These are phyloP conservation scores for Phytophthora chlamydospora DNA, from an alignment of 352 stramenopile genomes.

Conservation along the genomic window DNA sequence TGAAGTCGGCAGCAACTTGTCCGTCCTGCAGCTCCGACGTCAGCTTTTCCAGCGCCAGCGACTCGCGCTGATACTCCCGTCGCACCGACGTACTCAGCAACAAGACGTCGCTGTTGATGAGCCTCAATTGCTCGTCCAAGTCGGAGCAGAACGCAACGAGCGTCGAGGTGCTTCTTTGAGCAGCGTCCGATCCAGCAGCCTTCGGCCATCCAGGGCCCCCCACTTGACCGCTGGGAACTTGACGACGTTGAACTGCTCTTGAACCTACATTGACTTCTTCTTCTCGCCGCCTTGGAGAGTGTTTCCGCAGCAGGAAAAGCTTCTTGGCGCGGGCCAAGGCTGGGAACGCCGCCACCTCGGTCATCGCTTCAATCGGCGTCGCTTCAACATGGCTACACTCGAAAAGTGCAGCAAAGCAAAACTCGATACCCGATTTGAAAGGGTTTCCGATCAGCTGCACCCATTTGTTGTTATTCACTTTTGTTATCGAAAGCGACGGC, in stretches of 20 bases:
- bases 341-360: conserved; percentile 24
- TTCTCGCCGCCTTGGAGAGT: not conserved
- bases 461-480: not conserved
- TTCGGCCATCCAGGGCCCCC: not conserved
- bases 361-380: conserved; percentile 8
- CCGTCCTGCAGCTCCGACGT: conserved; percentile 20
- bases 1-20: not conserved
- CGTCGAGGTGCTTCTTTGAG: conserved; percentile 4
- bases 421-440: not conserved
- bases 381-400: conserved; percentile 23
- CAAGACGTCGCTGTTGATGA: conserved; percentile 19
- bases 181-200: not conserved
- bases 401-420: no score
- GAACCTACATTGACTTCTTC: not conserved
- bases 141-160: conserved; percentile 26
- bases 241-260: not conserved
- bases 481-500: conserved; percentile 6
- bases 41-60: conserved; percentile 26
- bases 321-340: conserved; percentile 38
- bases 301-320: conserved; percentile 26
- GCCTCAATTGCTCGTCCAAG: conserved; percentile 31
- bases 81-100: conserved; percentile 18
- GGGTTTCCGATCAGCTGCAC: not conserved
- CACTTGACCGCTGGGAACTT: not conserved
- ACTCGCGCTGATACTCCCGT: conserved; percentile 30